A percentile compares a stretch with the other conserved stretches of the same genome.
Conservation (phyloP, 306 rosid genomes). For the Calophaca sinica region DNA sequence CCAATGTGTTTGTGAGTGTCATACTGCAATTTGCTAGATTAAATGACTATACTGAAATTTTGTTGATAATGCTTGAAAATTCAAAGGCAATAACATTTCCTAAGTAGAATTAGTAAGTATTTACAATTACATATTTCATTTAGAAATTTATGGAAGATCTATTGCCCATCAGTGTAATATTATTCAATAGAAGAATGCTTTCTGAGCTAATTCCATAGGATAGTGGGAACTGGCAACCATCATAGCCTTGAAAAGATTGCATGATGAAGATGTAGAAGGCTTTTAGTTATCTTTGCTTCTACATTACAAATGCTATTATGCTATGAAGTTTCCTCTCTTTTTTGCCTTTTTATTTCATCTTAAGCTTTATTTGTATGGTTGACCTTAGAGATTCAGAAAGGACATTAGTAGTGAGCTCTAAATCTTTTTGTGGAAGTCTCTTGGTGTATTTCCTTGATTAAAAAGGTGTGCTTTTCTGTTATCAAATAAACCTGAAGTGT, state of each 20-base stretch:
- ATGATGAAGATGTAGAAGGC: not conserved
- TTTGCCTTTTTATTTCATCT: not conserved
- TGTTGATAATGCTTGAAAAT: constrained; percentile 36
- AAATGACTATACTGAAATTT: constrained; percentile 33
- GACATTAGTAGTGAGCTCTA: constrained; percentile 2
- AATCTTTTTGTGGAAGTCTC: constrained; percentile 1
- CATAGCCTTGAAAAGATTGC: constrained; percentile 33
- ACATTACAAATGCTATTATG: not conserved
- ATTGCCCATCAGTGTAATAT: not conserved
- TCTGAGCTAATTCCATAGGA: constrained; percentile 27
- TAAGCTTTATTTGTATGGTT: not conserved
- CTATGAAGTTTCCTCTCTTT: not conserved
- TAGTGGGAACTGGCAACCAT: not conserved
- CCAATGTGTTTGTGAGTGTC: constrained; percentile 2
- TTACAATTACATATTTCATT: not conserved
- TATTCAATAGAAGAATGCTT: not conserved
- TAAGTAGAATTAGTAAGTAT: not conserved
- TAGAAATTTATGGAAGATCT: constrained; percentile 14
- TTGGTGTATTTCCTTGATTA: not conserved
- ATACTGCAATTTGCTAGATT: constrained; percentile 26
- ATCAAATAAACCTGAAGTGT: constrained; percentile 4
- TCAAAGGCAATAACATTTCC: not conserved
- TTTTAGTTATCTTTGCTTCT: not conserved
- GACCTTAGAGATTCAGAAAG: not conserved
- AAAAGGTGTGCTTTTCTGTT: constrained; percentile 4